Evolutionary conservation across 148 eudicot species (phyloP).

Genomic region (Rhododendron vialii): DNA sequence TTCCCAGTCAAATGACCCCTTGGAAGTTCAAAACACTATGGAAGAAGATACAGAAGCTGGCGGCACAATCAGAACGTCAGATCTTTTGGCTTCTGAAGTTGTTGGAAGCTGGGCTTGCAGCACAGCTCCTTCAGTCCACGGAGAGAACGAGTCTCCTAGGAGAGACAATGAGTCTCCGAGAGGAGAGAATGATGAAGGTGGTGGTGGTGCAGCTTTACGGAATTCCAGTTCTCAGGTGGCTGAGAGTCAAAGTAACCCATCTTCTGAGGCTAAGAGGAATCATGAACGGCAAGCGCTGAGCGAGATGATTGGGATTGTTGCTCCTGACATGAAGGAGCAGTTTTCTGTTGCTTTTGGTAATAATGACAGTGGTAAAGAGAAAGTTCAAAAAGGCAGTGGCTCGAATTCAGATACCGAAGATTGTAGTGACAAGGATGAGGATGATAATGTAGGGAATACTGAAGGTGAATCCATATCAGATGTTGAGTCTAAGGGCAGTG

Average conservation of each 20-base stretch:
- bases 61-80: conserved; percentile 54
- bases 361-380: conserved; percentile 24
- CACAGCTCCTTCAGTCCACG: conserved; percentile 74
- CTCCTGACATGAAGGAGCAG: conserved; percentile 71
- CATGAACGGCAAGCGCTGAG: conserved; percentile 55
- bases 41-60: conserved; percentile 55
- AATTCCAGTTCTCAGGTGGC: conserved; percentile 53
- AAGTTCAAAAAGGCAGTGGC: conserved; percentile 22
- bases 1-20: conserved; percentile 22
- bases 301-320: conserved; percentile 81
- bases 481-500: conserved; percentile 50
- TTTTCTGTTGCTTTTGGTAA: conserved; percentile 36
- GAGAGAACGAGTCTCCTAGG: conserved; percentile 34
- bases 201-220: conserved; percentile 24
- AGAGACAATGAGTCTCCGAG: conserved; percentile 43
- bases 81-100: conserved; percentile 87
- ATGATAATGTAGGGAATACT: conserved; percentile 16
- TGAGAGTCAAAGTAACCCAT: conserved; percentile 50
- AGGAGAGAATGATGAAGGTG: conserved; percentile 29
- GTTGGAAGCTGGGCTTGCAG: conserved; percentile 88
- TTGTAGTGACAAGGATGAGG: conserved; percentile 42
- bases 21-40: conserved; percentile 27
- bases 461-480: conserved; percentile 40
- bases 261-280: conserved; percentile 25
- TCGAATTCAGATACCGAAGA: conserved; percentile 64